Base-by-base conservation (phyloP, 164 flowering plant species). In the Brasenia schreberi region DNA sequence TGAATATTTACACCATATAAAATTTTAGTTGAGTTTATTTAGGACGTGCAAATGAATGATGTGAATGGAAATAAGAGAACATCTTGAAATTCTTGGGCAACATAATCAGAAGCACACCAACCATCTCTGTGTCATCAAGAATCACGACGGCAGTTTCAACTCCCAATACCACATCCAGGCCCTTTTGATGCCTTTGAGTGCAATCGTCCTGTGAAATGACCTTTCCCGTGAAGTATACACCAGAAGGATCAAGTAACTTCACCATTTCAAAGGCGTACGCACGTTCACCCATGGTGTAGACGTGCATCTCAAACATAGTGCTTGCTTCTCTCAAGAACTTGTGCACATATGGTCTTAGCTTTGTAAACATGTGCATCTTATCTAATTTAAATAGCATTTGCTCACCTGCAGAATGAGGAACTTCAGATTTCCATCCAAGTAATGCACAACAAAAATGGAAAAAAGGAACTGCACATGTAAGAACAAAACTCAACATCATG, bases 121-220 rank as follows among this genome's bases (percentile, higher is more conserved):
- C 93, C 59, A 67, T 60, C 81, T 88, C 92, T 52, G 97, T 85
- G 72, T 93, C 98, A 80, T 93, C 98, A 67, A 93, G 92, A 67
- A 92, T 89, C 64, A 92, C 42, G 39, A 87, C 87, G 44, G 85
- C 86, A 70, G 79, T 84, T 65, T 90, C 96, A 64, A 84, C 80
- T 53, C 90, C 96, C 60, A 88, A 65, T 65, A 92, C 88, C 65
- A 92, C 80, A 80, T 92, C 96, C 43, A 92, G 93, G 71, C 87
- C 90, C 72, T 90, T 92, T 67, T 83, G 88, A 77, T 84, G 81
- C 66, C 69, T 81, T 65, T 75, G 77, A 11, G 98, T 90, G 75
- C 96, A 80, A 74, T 92, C 86, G 65, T 76, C 87, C 66, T 85
- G 82, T 45, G 98, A 85, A 69, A 90, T 85, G 18, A 92, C 84